Conservation (phyloP, 768 basidiomycete species). For the Collybiopsis luxurians region DNA sequence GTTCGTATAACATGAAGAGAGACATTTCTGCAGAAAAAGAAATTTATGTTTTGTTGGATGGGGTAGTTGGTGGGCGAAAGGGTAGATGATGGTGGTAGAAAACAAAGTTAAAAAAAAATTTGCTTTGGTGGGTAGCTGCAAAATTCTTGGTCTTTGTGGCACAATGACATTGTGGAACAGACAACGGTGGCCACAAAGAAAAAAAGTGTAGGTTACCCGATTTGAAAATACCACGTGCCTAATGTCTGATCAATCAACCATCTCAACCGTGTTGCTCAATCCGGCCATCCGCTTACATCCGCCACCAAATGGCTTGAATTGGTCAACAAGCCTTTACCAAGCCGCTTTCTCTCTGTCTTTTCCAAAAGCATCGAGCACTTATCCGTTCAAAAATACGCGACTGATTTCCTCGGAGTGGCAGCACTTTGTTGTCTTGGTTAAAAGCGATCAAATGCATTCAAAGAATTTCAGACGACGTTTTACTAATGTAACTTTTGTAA, state of each 20-base stretch:
- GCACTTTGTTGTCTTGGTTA: not conserved
- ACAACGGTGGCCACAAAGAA: no score
- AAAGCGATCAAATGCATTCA: no score
- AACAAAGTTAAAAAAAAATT: not conserved
- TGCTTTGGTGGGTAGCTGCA: not conserved
- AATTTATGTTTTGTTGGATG: not conserved
- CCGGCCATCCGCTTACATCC: not conserved
- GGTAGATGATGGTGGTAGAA: not conserved
- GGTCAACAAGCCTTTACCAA: no score
- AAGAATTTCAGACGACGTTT: no score
- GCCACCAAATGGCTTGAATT: no score
- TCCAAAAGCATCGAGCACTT: no score
- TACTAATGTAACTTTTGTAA: no score
- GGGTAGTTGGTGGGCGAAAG: not conserved
- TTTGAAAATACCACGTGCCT: no score
- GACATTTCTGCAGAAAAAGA: not conserved
- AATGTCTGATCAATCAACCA: no score
- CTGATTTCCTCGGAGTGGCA: not conserved
- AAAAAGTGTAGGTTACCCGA: no score
- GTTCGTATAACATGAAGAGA: not conserved
- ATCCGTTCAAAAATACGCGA: not conserved
- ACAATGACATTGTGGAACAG: not conserved
- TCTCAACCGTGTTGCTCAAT: not conserved
- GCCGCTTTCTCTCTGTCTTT: no score
- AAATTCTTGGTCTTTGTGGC: not conserved